phyloP scores from a whole-genome alignment of 2,329 filamentous ascomycete species.

The Leptographium galeiforme region DNA sequence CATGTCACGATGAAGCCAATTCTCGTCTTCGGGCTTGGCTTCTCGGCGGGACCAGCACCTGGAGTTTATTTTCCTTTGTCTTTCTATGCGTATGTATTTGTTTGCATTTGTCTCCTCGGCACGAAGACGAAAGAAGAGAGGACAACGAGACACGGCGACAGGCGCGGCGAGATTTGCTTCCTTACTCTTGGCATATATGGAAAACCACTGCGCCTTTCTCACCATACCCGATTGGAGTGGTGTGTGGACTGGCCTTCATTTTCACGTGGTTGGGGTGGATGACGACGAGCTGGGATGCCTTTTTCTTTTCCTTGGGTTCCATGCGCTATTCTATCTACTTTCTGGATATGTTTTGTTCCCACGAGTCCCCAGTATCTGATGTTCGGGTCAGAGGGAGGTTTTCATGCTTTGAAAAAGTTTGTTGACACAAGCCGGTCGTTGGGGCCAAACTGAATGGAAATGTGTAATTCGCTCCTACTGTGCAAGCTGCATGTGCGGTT shows the following conservation, averaged over 20 bases:
- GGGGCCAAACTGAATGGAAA: not conserved
- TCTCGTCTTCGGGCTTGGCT: not conserved
- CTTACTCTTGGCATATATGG: not conserved
- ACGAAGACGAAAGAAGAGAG: not conserved
- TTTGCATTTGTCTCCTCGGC: not conserved
- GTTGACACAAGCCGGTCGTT: too few relatives aligned
- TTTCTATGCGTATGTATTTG: not conserved
- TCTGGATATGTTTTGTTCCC: not conserved
- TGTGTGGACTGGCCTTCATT: not conserved
- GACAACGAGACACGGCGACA: not conserved
- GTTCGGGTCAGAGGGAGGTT: not conserved
- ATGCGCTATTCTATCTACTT: not conserved
- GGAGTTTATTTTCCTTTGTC: not conserved
- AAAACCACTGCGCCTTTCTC: not conserved
- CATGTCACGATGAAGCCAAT: too few relatives aligned
- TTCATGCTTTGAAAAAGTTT: not conserved
- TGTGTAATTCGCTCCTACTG: not conserved
- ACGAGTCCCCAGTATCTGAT: not conserved
- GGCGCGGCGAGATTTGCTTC: not conserved
- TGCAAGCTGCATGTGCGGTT: not conserved
- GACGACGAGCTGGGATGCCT: not conserved
- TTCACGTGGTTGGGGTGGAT: not conserved
- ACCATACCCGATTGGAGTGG: not conserved
- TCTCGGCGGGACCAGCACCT: not conserved
- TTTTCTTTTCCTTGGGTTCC: not conserved